Evolutionary conservation across 495 filamentous ascomycete species (phyloP).

Genomic region (Penicillium paradoxum): DNA sequence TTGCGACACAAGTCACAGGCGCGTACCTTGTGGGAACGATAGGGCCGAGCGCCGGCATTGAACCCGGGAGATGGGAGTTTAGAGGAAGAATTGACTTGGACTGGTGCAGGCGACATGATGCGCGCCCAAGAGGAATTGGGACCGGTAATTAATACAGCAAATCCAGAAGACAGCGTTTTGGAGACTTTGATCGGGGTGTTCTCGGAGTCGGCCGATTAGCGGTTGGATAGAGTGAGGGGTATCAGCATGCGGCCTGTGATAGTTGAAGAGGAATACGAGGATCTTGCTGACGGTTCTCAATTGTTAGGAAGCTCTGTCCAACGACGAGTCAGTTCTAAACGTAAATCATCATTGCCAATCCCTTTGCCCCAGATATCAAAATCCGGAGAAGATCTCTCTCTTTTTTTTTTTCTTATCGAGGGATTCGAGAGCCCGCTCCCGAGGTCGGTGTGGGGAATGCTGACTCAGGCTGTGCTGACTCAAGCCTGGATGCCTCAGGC

Average conservation of each 20-base stretch:
- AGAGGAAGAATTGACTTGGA: slow-evolving; percentile 29
- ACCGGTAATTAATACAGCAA: neutral
- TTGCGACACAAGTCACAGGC: slow-evolving; percentile 50
- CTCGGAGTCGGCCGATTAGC: slow-evolving; percentile 29
- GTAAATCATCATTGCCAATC: neutral
- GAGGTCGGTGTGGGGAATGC: slow-evolving; percentile 1
- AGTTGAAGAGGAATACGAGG: slow-evolving; percentile 1
- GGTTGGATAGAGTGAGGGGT: slow-evolving; percentile 24
- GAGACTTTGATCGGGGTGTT: slow-evolving; percentile 15
- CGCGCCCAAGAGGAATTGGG: slow-evolving; percentile 11
- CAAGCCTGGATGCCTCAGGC: too few species aligned
- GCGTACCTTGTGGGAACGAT: slow-evolving; percentile 49
- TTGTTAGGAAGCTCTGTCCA: neutral
- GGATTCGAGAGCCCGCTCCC: neutral
- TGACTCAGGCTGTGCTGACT: too few species aligned
- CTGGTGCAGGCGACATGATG: slow-evolving; percentile 38
- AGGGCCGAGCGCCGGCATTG: slow-evolving; percentile 44
- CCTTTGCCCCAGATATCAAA: neutral
- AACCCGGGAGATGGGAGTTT: slow-evolving; percentile 40
- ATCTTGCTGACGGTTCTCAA: neutral
- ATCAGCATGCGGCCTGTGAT: slow-evolving; percentile 15
- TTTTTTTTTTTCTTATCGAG: slow-evolving; percentile 5
- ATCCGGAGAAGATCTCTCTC: slow-evolving; percentile 7
- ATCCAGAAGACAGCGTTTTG: slow-evolving; percentile 13
- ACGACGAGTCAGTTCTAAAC: neutral